Evolutionary conservation across 2,329 filamentous ascomycete species (phyloP), one percentile per base, ranked within the genome.

Genomic region (Aspergillus puulaauensis): DNA sequence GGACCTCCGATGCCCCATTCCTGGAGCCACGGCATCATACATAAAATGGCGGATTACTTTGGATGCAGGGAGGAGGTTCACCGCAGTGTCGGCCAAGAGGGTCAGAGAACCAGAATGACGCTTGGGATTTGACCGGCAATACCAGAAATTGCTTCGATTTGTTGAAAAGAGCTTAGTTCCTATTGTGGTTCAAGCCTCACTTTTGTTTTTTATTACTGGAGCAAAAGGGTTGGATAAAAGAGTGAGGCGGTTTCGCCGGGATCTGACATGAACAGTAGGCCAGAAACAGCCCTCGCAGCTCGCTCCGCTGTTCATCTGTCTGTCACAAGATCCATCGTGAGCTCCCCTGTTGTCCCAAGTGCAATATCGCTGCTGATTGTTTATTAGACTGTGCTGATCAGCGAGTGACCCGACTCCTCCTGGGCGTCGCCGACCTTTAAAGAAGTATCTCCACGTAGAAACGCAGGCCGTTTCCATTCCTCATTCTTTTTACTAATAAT

Each of bases 1-100:
- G 46, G 51, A 21, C 56, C 54, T 43, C 58, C 23, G 49, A 52
- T 21, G 19, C 49, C 49, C 52, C 52, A 59, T 63, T 59, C 70
- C 48, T 72, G 70, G 70, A 69, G 70, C 70, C 70, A 73, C 70
- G 69, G 70, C 68, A 72, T 66, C 67, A 64, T 60, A 61, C 62
- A 64, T 55, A 27, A 41, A 49, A 53, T 56, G 54, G 62, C 59
- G 60, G 66, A 58, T 65, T 64, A 64, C 65, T 62, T 60, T 65
- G 59, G 31, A 60, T 58, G 56, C 61, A 61, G 61, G 46, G 35
- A 50, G 55, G 61, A 64, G 62, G 54, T 56, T 60, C 58, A 57
- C 60, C 56, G 52, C 56, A 61, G 60, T 47, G 41, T 51, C 49
- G 39, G 54, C 52, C 53, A 58, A 61, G 59, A 58, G 49, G 43